A percentile compares a stretch with the other conserved stretches of the same genome.
These are phyloP conservation scores for Saksenaea oblongispora DNA, from an alignment of 371 early-diverging fungal genomes.

Conservation along the genomic window DNA sequence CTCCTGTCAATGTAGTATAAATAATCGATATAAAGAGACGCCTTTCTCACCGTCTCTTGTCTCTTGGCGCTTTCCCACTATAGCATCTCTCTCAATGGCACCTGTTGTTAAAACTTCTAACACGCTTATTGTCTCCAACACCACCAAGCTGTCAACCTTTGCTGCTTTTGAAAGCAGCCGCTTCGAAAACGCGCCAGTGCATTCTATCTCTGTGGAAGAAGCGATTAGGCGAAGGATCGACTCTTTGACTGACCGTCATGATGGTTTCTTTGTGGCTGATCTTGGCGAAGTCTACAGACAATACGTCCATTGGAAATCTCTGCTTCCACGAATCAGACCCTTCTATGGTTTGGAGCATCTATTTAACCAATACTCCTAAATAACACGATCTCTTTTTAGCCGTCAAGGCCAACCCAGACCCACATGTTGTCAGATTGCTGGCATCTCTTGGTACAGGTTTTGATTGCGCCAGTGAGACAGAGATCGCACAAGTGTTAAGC, in stretches of 20 bases:
- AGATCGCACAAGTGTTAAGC: constrained; percentile 83
- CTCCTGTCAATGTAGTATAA: too few relatives aligned
- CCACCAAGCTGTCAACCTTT: too few relatives aligned
- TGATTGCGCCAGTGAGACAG: constrained; percentile 88
- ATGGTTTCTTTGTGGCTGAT: constrained; percentile 94
- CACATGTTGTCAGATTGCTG: constrained; percentile 78
- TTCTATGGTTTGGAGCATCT: constrained; percentile 74
- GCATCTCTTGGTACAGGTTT: constrained; percentile 87
- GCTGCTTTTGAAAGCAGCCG: too few relatives aligned
- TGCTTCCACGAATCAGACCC: constrained; percentile 91
- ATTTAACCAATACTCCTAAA: background rate
- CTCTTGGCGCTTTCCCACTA: too few relatives aligned
- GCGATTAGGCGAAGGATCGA: constrained; percentile 35
- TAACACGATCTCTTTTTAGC: constrained; percentile 45
- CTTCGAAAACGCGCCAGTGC: too few relatives aligned
- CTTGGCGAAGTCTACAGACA: constrained; percentile 88
- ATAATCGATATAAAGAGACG: too few relatives aligned
- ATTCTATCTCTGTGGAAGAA: constrained; percentile 25
- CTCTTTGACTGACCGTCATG: constrained; percentile 65
- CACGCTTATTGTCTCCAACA: too few relatives aligned
- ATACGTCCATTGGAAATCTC: constrained; percentile 76
- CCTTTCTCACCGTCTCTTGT: too few relatives aligned
- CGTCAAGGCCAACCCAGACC: constrained; percentile 96
- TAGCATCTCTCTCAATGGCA: too few relatives aligned
- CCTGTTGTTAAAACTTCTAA: too few relatives aligned